phyloP scores from a whole-genome alignment of 2,329 filamentous ascomycete species.

The Sporothrix phasma region DNA sequence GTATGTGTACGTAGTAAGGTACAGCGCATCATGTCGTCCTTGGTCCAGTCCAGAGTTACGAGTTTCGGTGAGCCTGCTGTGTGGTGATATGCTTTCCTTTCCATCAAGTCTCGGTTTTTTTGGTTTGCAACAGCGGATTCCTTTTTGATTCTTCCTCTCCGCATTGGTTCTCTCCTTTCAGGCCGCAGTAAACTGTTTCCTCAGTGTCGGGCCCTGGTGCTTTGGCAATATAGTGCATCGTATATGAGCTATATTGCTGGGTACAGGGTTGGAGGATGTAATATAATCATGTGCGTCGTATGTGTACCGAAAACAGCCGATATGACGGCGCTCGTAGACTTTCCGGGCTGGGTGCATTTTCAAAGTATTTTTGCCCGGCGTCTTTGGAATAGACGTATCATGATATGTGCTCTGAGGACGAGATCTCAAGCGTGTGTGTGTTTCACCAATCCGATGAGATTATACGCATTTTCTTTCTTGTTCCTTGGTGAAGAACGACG shows the following conservation, averaged over 20 bases:
- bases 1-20: too few species aligned
- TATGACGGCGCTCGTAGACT: too few species aligned
- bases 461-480: too few species aligned
- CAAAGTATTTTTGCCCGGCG: too few species aligned
- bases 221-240: constrained; percentile 5
- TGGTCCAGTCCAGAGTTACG: neutral
- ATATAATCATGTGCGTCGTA: neutral
- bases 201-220: neutral
- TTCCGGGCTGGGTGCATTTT: too few species aligned
- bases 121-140: too few species aligned
- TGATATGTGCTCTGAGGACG: too few species aligned
- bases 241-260: neutral
- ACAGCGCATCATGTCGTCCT: neutral
- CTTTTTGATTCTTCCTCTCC: neutral
- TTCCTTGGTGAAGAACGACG: too few species aligned
- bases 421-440: too few species aligned
- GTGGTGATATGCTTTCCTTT: neutral
- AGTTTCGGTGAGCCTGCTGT: neutral
- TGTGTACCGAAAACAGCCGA: neutral
- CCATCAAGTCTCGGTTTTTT: neutral
- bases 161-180: neutral
- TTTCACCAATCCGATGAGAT: too few species aligned
- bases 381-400: too few species aligned
- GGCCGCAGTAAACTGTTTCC: neutral
- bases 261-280: neutral